Evolutionary conservation across 208 protist genomes (phyloP), one percentile per base, ranked within the genome.

Genomic region (Zelonia costaricensis): DNA sequence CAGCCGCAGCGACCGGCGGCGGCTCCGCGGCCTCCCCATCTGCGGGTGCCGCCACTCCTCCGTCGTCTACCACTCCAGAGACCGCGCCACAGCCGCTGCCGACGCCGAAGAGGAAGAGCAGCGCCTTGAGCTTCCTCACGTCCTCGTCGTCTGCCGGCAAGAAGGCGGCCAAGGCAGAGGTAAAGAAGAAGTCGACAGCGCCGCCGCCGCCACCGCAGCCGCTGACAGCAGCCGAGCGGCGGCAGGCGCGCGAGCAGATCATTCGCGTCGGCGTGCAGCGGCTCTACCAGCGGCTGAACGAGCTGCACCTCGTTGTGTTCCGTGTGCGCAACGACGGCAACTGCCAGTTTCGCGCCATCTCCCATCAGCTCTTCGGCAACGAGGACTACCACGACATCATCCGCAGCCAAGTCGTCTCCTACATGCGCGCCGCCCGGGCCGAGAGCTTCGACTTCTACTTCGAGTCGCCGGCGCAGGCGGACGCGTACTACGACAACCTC

Each of bases 321-420:
- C 74, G 64, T 46, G 76, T 95, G 18, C 77, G 78, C 28, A 80
- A 90, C 69, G 91, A 96, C 62, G 91, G 91, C 39, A 96, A 96
- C 67, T 96, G 91, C 55, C 88, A 94, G 59, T 96, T 96, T 66
- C 80, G 88, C 35, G 80, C 88, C 54, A 78, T 96, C 63, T 73
- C 88, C 2, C 82, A 93, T n/a, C 91, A 96, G 55, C 65, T 96
- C 27, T 75, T 92, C 18, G 84, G 91, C 43, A 81, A 83, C 25
- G 80, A 96, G 69, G 69, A 85, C 33, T 91, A 88, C 69, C 86
- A 94, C 61, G 84, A 94, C 46, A 62, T 91, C 44, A 65, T 93
- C 28, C 85, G 86, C 28, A 74, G 62, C 33, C 84, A 92, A 58
- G 59, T 96, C 23, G 82, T 93, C 15, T 81, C 76, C 13, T 93